A percentile compares a stretch with the other conserved stretches of the same genome.
phyloP scores from a whole-genome alignment of 257 asterid species.

The Nicotiana tabacum region DNA sequence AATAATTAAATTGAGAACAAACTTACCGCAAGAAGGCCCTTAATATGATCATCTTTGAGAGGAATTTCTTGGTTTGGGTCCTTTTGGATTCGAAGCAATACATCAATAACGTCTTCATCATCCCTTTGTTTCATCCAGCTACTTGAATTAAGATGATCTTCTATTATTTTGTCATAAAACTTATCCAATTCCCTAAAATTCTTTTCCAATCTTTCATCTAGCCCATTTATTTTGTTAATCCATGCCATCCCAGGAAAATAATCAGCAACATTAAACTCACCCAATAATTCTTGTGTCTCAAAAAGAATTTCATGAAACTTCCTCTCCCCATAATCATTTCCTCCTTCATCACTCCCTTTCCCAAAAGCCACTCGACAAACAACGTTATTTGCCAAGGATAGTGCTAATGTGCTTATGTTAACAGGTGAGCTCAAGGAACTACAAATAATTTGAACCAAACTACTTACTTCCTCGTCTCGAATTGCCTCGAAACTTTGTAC shows the following conservation, averaged over 20 bases:
- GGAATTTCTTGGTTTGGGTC: constrained; percentile 11
- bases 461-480: constrained; percentile 27
- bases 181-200: constrained; percentile 18
- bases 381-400: constrained; percentile 26
- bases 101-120: constrained; percentile 39
- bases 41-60: constrained; percentile 21
- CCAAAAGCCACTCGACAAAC: constrained; percentile 46
- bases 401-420: constrained; percentile 23
- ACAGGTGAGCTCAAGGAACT: not conserved
- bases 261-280: constrained; percentile 29
- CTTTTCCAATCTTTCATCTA: constrained; percentile 21
- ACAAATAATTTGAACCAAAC: constrained; percentile 15
- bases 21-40: constrained; percentile 31
- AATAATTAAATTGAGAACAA: not conserved
- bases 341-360: not conserved
- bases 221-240: constrained; percentile 37
- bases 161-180: constrained; percentile 25
- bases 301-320: constrained; percentile 20
- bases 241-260: constrained; percentile 34
- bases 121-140: not conserved
- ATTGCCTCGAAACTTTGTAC: constrained; percentile 27
- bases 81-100: constrained; percentile 34
- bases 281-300: constrained; percentile 19
- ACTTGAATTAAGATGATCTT: constrained; percentile 24
- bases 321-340: not conserved